phyloP scores from a whole-genome alignment of 2,329 filamentous ascomycete genomes.

The Venturia pyrina region DNA sequence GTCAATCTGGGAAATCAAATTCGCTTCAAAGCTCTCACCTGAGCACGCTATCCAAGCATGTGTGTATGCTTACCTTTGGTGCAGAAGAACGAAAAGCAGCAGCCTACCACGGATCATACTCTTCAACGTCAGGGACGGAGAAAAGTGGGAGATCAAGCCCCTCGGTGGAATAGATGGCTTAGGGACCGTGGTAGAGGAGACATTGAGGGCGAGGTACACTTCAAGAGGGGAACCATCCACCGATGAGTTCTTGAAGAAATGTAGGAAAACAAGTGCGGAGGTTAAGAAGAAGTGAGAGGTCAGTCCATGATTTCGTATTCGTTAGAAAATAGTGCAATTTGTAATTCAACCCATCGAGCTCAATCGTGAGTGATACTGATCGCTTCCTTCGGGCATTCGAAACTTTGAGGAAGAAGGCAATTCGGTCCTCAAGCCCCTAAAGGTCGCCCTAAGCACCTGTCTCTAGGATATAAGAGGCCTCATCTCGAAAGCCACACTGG shows the following conservation, averaged over 20 bases:
- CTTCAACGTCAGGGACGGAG: slow-evolving; percentile 14
- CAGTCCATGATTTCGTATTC: too few species aligned
- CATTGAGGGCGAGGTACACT: not conserved
- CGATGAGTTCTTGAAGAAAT: not conserved
- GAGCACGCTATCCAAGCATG: slow-evolving; percentile 14
- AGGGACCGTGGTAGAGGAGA: not conserved
- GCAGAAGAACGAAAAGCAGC: slow-evolving; percentile 8
- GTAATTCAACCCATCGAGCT: too few species aligned
- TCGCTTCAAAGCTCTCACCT: slow-evolving; percentile 11
- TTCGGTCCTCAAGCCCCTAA: too few species aligned
- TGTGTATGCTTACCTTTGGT: slow-evolving; percentile 14
- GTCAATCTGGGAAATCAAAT: slow-evolving; percentile 15
- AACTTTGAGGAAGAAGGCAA: too few species aligned
- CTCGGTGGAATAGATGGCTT: slow-evolving; percentile 1
- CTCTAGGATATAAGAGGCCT: too few species aligned
- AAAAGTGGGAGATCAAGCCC: slow-evolving; percentile 14
- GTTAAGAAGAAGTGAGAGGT: not conserved
- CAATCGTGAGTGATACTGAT: too few species aligned
- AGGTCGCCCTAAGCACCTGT: too few species aligned
- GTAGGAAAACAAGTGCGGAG: not conserved
- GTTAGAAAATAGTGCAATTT: too few species aligned
- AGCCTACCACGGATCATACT: slow-evolving; percentile 12
- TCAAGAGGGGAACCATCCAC: not conserved
- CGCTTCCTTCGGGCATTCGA: too few species aligned
- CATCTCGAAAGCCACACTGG: too few species aligned